Evolutionary conservation across 2,329 filamentous ascomycete genomes (phyloP), one percentile per base, ranked within the genome.

Genomic region (Amauroascus verrucosus): DNA sequence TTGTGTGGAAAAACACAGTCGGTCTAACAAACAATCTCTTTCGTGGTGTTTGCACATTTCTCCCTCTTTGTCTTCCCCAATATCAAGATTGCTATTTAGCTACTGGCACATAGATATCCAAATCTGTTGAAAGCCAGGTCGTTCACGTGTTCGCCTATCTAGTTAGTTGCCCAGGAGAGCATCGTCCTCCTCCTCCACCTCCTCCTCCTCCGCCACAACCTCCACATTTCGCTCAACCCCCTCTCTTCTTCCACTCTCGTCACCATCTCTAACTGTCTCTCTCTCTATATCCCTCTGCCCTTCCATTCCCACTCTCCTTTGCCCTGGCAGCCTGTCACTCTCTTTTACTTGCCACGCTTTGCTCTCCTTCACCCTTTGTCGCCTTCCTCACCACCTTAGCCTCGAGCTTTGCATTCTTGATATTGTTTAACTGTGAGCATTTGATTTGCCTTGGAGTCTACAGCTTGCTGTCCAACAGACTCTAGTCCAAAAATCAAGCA

Each of bases 131-230:
- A 24, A 18, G 18, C 2, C 33, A 50, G 38, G 48, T 20, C 32
- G 28, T 18, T 44, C 49, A 51, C 49, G 49, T 51, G 49, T 30
- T 45, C 28, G 24, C 38, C 37, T 33, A 24, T 33, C 20, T 35
- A 35, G 26, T 24, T 35, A 38, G 38, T 51, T 45, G 30, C 49
- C 32, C 32, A 28, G 38, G 37, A 20, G 45, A 45, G 48, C n/a
- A n/a, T n/a, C n/a, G 22, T 37, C 28, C 26, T 45, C 38, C 28
- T 45, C 14, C 37, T 44, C 38, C 38, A 35, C 47, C 47, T 50
- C 47, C 22, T 48, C 33, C 33, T 40, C 11, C 38, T 22, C 11
- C 24, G n/a, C n/a, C n/a, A n/a, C n/a, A n/a, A n/a, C n/a, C n/a
- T n/a, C n/a, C n/a, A n/a, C n/a, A n/a, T n/a, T 18, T 22, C 9